Conservation (phyloP, 1,284 basidiomycete species). For the Cryptococcus maquisensis region DNA sequence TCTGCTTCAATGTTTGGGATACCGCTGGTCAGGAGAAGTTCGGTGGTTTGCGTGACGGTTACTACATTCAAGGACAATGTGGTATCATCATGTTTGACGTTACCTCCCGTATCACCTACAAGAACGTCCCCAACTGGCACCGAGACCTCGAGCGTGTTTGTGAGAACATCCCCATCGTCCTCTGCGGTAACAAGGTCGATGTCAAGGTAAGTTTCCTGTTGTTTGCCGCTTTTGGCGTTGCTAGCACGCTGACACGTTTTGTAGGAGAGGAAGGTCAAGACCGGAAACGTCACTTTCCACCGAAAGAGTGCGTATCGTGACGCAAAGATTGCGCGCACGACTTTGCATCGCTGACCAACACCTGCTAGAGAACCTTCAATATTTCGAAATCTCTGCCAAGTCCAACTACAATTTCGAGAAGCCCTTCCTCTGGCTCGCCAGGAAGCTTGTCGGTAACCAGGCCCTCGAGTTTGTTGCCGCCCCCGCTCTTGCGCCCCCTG, state of each 20-base stretch:
- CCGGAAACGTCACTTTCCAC: conserved; percentile 97
- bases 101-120: conserved; percentile 99
- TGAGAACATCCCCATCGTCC: conserved; percentile 98
- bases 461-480: conserved; percentile 93
- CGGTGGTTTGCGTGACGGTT: conserved; percentile 94
- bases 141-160: conserved; percentile 99
- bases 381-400: conserved; percentile 99
- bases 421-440: conserved; percentile 98
- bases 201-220: conserved; percentile 67
- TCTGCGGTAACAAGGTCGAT: conserved; percentile 99
- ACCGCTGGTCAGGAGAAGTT: conserved; percentile 99
- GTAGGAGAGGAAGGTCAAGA: conserved; percentile 99
- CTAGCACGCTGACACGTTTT: conserved; percentile 1
- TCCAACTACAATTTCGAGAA: conserved; percentile 99
- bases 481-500: conserved; percentile 90
- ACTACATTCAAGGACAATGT: conserved; percentile 99
- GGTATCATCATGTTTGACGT: conserved; percentile 99
- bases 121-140: conserved; percentile 99
- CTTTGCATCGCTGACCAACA: not conserved
- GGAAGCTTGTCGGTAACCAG: conserved; percentile 94
- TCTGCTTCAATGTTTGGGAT: conserved; percentile 99
- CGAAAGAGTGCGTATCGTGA: conserved; percentile 67
- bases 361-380: conserved; percentile 80
- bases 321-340: too few species aligned
- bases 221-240: not conserved